Evolutionary conservation across 1,139 yeast genomes (phyloP).

Genomic region (Scheffersomyces lignicola): DNA sequence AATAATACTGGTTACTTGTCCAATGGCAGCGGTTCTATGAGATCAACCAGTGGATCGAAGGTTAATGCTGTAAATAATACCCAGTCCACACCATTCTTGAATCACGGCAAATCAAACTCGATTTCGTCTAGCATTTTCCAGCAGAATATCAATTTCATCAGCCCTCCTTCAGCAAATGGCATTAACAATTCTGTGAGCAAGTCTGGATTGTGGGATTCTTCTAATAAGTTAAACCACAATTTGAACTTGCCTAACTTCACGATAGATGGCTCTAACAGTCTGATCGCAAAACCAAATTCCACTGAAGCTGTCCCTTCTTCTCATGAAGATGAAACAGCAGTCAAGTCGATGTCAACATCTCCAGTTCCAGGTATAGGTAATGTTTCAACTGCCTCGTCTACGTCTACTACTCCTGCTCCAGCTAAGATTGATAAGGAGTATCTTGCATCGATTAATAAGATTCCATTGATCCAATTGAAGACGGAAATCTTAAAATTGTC

Average conservation of each 20-base stretch:
- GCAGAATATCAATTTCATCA: constrained; percentile 5
- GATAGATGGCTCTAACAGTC: constrained; percentile 9
- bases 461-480: constrained; percentile 36
- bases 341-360: neutral
- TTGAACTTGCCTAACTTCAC: constrained; percentile 30
- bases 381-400: constrained; percentile 7
- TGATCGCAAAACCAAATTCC: neutral
- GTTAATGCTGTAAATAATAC: constrained; percentile 1
- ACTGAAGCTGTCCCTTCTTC: neutral
- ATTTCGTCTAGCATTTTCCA: constrained; percentile 6
- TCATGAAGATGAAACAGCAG: constrained; percentile 1
- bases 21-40: neutral
- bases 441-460: constrained; percentile 35
- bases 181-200: constrained; percentile 13
- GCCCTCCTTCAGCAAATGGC: constrained; percentile 7
- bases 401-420: constrained; percentile 9
- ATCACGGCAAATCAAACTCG: constrained; percentile 2
- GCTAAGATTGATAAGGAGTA: constrained; percentile 44
- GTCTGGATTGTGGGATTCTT: constrained; percentile 28
- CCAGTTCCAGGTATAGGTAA: neutral
- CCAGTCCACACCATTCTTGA: constrained; percentile 6
- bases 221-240: constrained; percentile 26
- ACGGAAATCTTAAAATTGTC: constrained; percentile 38
- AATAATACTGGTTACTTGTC: neutral
- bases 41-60: neutral